Base-by-base conservation (phyloP, 306 rosid species). In the Vicia faba region DNA sequence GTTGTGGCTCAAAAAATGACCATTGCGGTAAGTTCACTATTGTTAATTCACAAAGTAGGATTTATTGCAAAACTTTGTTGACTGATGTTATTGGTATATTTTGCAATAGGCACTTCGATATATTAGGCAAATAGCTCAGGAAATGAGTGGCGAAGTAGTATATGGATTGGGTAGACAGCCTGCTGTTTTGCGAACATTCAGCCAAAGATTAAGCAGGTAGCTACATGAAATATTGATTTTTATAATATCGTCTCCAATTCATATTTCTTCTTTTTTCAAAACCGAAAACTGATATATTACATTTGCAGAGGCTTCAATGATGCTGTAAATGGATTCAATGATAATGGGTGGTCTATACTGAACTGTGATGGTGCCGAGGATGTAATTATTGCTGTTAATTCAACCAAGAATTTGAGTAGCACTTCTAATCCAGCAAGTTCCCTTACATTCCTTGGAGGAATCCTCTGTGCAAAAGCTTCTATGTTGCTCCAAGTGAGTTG, bases 131-230 rank as follows among this genome's bases (percentile, higher is more conserved):
- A 84, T 95, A 77, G 99, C 99, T 43, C 97, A 90, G 50, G 99
- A 95, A 80, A 84, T 95, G 11, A 88, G 99, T 61, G 99, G 99
- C 46, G 99, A 95, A 71, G 90, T 95, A 53, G 96, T 85, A n/a
- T 95, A 95, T 60, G 87, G 97, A 71, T 53, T 95, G 77, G 99
- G 99, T 41, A 84, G 96, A 77, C 99, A 95, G 86, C 99, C 99
- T 9, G 96, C 99, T 48, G 91, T 90, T 70, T 76, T 95, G 61
- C 82, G 99, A 63, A 88, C 97, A 20, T 95, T 95, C 81, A 90
- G 99, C 79, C 99, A 95, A 73, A 85, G 97, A 85, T 69, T 95
- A 75, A 95, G 84, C 88, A 85, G 99, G 99, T 88, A 64, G 51
- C 31, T 50, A 25, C 23, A 3, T 56, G 26, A 58, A 39, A 29